Percentiles rank a stretch among this genome's conserved stretches.
These are phyloP conservation scores for Penicillium alfredii DNA, from an alignment of 495 filamentous ascomycete species.

Conservation along the genomic window DNA sequence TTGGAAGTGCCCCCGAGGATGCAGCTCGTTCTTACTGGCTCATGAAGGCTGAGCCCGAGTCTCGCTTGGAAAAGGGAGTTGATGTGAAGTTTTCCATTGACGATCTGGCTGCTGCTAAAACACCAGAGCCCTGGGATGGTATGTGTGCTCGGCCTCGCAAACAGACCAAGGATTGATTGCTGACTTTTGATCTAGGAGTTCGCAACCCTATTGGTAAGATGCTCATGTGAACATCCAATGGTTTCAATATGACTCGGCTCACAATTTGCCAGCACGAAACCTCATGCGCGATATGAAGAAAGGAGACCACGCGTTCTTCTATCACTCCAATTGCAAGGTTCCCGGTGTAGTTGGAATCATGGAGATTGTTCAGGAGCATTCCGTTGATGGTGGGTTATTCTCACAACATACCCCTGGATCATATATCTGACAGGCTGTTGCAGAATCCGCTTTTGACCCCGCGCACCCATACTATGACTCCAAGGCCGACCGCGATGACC, in stretches of 20 bases:
- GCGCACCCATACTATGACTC: slow-evolving; percentile 78
- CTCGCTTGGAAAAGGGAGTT: slow-evolving; percentile 74
- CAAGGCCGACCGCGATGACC: slow-evolving; percentile 63
- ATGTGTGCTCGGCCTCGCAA: slow-evolving; percentile 8
- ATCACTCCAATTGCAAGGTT: slow-evolving; percentile 90
- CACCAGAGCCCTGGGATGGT: slow-evolving; percentile 89
- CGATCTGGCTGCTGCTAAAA: slow-evolving; percentile 62
- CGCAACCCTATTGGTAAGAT: slow-evolving; percentile 50
- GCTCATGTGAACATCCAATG: background rate
- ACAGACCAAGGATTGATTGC: slow-evolving; percentile 1
- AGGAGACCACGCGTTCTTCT: slow-evolving; percentile 93
- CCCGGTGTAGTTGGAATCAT: slow-evolving; percentile 90
- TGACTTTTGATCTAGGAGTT: slow-evolving; percentile 40
- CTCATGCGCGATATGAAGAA: slow-evolving; percentile 85
- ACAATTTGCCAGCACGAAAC: slow-evolving; percentile 57
- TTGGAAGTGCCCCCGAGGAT: slow-evolving; percentile 11
- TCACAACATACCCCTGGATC: background rate
- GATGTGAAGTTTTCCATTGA: slow-evolving; percentile 95
- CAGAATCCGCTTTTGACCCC: slow-evolving; percentile 76
- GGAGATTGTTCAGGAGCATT: slow-evolving; percentile 82
- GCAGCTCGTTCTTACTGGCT: slow-evolving; percentile 65
- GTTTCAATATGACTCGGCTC: slow-evolving; percentile 11
- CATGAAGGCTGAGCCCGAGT: slow-evolving; percentile 91
- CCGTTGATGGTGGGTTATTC: slow-evolving; percentile 60
- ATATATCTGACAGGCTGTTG: slow-evolving; percentile 6